A percentile compares a stretch with the other conserved stretches of the same genome.
These are phyloP conservation scores for Neurospora hispaniola DNA, from an alignment of 495 filamentous ascomycete species.

Conservation along the genomic window DNA sequence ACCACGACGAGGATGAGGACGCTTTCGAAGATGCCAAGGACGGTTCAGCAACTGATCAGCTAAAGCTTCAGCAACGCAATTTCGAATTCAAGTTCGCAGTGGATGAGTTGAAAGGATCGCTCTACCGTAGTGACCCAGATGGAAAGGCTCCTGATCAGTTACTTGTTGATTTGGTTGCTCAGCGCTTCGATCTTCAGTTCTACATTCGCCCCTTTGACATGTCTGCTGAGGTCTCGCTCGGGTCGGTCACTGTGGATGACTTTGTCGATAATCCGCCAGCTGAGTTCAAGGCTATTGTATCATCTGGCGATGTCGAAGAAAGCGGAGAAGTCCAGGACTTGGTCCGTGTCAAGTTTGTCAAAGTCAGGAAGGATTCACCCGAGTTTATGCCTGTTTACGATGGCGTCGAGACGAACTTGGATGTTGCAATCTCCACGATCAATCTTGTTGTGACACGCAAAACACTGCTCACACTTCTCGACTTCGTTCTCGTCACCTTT, in stretches of 20 bases:
- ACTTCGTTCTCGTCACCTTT: slow-evolving; percentile 93
- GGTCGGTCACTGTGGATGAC: slow-evolving; percentile 84
- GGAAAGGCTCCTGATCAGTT: slow-evolving; percentile 66
- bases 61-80: slow-evolving; percentile 71
- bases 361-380: slow-evolving; percentile 82
- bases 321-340: slow-evolving; percentile 62
- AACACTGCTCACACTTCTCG: slow-evolving; percentile 86
- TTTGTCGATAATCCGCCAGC: slow-evolving; percentile 81
- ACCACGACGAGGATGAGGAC: slow-evolving; percentile 53
- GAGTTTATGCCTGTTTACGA: slow-evolving; percentile 88
- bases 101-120: slow-evolving; percentile 80
- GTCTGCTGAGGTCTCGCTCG: slow-evolving; percentile 78
- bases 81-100: slow-evolving; percentile 97
- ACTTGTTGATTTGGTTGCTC: slow-evolving; percentile 82
- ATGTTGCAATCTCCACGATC: slow-evolving; percentile 87
- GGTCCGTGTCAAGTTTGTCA: slow-evolving; percentile 76
- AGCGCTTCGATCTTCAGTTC: slow-evolving; percentile 77
- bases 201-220: slow-evolving; percentile 84
- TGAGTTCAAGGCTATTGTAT: slow-evolving; percentile 93
- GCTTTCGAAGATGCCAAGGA: slow-evolving; percentile 53
- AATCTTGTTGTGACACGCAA: slow-evolving; percentile 89
- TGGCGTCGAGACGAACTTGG: slow-evolving; percentile 84
- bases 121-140: slow-evolving; percentile 78
- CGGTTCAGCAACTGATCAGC: slow-evolving; percentile 43
- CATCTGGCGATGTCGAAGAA: slow-evolving; percentile 68